phyloP scores from a whole-genome alignment of 345 rosid genomes.

The sweet orange (Citrus sinensis) region DVS_A1.0 CM039164.1:28512001-28512500 shows the following conservation, averaged over 20 bases:
- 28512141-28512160: not conserved
- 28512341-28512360: too few species aligned
- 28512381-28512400: too few species aligned
- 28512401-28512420: too few species aligned
- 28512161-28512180: not conserved
- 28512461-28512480: too few species aligned
- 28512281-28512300: not conserved
- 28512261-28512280: not conserved
- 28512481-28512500: too few species aligned
- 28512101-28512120: not conserved
- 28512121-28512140: not conserved
- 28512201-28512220: not conserved
- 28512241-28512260: not conserved
- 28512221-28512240: not conserved
- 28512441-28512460: too few species aligned
- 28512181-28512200: not conserved
- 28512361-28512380: too few species aligned
- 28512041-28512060: not conserved
- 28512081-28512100: not conserved
- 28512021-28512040: not conserved
- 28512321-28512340: too few species aligned
- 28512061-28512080: not conserved
- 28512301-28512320: not conserved
- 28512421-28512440: too few species aligned
- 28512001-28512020: conserved; percentile 9